Evolutionary conservation across 305 asterid species (phyloP), one percentile per base, ranked within the genome.

Genomic region (Rubia tinctorum): DNA sequence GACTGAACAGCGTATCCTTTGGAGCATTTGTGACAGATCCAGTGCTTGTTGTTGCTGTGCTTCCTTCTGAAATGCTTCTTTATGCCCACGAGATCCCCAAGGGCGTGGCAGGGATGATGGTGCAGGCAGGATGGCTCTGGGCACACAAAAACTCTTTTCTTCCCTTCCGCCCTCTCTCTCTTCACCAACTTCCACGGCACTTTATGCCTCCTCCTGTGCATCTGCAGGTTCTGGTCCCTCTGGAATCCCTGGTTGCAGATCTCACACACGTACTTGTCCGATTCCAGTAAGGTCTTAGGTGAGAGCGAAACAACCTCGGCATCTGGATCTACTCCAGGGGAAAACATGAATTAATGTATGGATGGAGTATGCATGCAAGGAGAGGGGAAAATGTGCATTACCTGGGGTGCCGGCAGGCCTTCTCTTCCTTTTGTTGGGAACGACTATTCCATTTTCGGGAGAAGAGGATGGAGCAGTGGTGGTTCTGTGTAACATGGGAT

Each of bases 371-470:
- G n/a, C n/a, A n/a, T n/a, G n/a, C n/a, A n/a, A n/a, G n/a, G n/a
- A n/a, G n/a, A n/a, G n/a, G n/a, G n/a, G n/a, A n/a, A n/a, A n/a
- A n/a, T n/a, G n/a, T n/a, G n/a, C n/a, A n/a, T n/a, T 65, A 89
- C 98, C 98, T 81, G n/a, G 97, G 98, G 98, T 89, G 78, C 97
- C 97, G 67, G 98, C 96, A 7, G 98, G 98, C 17, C 90, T 86
- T 76, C 98, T 80, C 68, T 87, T 89, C 8, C 95, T 76, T 74
- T 86, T 89, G 58, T 80, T 80, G 43, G 75, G 25, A 71, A 67
- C 43, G 76, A 55, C 76, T 47, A 80, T 62, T 27, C 82, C 90
- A 60, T 86, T 80, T 18, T 86, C 90, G 27, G 89, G 69, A 58
- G 86, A 82, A 64, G 84, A 83, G 51, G 92, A 82, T 14, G 89